Evolutionary conservation across 2,329 filamentous ascomycete species (phyloP).

Genomic region (Aspergillus pseudoglaucus): DNA sequence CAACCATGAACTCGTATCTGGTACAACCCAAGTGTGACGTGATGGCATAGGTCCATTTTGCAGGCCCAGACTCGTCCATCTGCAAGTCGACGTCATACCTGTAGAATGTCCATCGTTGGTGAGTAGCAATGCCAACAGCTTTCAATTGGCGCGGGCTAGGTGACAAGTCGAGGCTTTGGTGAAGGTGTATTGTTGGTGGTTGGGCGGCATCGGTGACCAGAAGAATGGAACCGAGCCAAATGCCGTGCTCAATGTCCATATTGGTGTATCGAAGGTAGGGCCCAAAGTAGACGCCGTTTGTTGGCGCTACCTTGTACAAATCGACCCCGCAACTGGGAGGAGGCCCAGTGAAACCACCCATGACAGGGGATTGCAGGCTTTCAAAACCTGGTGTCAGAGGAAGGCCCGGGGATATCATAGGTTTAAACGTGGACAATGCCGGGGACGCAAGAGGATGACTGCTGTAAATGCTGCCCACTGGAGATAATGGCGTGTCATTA

Average conservation of each 20-base stretch:
- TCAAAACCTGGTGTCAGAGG: conserved; percentile 79
- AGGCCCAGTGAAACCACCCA: conserved; percentile 81
- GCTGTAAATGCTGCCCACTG: conserved; percentile 66
- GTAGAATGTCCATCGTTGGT: conserved; percentile 93
- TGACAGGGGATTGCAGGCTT: conserved; percentile 70
- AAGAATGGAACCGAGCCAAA: conserved; percentile 91
- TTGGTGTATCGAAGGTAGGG: conserved; percentile 94
- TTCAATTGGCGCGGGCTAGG: conserved; percentile 86
- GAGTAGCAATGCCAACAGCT: conserved; percentile 73
- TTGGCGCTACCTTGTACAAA: conserved; percentile 86
- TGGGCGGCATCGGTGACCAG: conserved; percentile 86
- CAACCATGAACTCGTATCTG: conserved; percentile 94
- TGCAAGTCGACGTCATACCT: conserved; percentile 84
- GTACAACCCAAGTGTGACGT: conserved; percentile 96
- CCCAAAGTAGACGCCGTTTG: conserved; percentile 96
- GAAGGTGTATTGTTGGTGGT: conserved; percentile 91
- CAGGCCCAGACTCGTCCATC: conserved; percentile 72
- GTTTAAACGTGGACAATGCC: conserved; percentile 51
- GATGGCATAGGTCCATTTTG: conserved; percentile 96
- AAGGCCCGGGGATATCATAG: conserved; percentile 71
- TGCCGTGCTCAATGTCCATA: conserved; percentile 86
- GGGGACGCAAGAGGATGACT: conserved; percentile 66
- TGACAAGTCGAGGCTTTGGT: conserved; percentile 81
- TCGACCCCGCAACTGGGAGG: conserved; percentile 83
- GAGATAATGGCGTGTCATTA: conserved; percentile 75